These are phyloP conservation scores for Larix kaempferi DNA, from an alignment of 75 land plant species.

Conservation along the genomic window DNA sequence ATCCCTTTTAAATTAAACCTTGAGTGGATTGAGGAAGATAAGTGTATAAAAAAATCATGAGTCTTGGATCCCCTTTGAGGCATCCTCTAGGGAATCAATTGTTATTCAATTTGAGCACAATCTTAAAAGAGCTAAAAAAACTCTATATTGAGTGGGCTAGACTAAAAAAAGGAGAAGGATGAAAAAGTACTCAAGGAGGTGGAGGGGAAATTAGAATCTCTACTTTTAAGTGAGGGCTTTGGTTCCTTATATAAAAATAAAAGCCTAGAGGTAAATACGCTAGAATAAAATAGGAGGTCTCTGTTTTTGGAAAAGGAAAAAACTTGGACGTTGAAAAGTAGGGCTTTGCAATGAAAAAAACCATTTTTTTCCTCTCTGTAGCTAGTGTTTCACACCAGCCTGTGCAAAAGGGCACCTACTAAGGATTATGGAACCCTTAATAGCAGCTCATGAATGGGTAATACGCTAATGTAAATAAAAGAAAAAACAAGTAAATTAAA, in stretches of 20 bases:
- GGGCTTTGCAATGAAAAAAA: no score
- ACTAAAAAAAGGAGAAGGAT: neutral
- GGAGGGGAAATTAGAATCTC: neutral
- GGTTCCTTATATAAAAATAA: no score
- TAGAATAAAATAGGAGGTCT: neutral
- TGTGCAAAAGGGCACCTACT: no score
- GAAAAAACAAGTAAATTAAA: no score
- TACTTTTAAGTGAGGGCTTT: neutral
- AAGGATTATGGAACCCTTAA: no score
- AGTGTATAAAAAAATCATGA: neutral
- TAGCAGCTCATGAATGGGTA: no score
- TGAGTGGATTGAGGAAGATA: neutral
- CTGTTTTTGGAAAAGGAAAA: neutral
- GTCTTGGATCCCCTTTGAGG: no score
- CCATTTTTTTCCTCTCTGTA: no score
- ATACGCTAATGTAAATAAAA: no score
- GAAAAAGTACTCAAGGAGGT: neutral
- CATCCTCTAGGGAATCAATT: neutral
- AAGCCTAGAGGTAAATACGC: neutral
- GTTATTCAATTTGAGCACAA: neutral
- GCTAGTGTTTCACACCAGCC: no score
- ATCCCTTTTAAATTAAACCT: neutral
- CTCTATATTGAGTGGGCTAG: neutral
- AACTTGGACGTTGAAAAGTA: neutral
- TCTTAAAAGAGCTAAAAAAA: neutral